Conservation (phyloP, 345 rosid species). For the Eucalyptus coolabah region DNA sequence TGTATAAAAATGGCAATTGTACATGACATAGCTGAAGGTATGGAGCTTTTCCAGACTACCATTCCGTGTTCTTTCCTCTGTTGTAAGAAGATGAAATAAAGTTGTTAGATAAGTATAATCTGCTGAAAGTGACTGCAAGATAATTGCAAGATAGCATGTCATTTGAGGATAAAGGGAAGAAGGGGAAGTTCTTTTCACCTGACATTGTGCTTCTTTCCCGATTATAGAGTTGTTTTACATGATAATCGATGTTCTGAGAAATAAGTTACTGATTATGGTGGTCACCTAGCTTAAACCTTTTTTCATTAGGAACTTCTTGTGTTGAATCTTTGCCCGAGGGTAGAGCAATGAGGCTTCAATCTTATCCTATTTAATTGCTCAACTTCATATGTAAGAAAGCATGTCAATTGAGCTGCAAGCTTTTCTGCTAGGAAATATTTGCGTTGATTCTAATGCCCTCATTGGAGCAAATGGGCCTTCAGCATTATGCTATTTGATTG, state of each 20-base stretch:
- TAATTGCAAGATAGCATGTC: not conserved
- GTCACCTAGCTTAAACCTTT: not conserved
- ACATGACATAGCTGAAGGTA: slow-evolving; percentile 95
- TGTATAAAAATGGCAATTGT: slow-evolving; percentile 93
- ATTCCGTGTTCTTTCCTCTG: not conserved
- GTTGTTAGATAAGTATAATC: not conserved
- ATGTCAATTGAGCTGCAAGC: not conserved
- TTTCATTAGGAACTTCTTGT: not conserved
- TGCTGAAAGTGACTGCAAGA: not conserved
- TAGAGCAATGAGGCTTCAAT: not conserved
- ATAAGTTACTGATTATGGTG: not conserved
- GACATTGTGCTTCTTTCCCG: not conserved
- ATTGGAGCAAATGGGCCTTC: not conserved
- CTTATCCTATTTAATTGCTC: not conserved
- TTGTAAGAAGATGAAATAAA: not conserved
- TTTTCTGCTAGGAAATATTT: not conserved
- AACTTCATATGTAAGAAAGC: not conserved
- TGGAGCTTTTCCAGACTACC: not conserved
- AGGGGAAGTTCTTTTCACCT: not conserved
- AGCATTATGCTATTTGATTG: not conserved
- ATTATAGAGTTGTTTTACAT: not conserved
- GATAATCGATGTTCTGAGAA: not conserved
- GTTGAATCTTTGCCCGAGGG: not conserved
- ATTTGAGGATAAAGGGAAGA: not conserved
- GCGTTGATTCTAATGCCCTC: not conserved